These are phyloP conservation scores for Xerocomellus amylosporus DNA, from an alignment of 768 basidiomycete genomes.

Conservation along the genomic window DNA sequence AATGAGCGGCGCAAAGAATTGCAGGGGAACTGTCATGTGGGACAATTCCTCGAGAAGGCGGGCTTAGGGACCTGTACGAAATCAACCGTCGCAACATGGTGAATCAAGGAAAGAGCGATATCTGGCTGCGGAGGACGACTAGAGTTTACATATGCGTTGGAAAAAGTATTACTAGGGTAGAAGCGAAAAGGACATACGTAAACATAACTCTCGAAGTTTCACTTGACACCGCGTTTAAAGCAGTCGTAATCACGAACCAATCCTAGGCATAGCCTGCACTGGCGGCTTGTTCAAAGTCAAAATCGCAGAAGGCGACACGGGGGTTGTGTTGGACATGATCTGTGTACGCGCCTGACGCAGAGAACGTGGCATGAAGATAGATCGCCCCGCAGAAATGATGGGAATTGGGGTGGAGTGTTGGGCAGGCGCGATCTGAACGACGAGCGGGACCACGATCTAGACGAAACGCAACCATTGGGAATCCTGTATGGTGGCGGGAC, in stretches of 20 bases:
- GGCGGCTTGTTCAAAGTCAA: conserved; percentile 86
- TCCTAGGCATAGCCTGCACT: conserved; percentile 72
- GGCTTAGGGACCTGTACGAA: too few species aligned
- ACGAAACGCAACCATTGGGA: conserved; percentile 57
- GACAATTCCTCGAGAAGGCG: too few species aligned
- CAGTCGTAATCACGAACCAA: conserved; percentile 98
- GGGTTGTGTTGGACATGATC: conserved; percentile 63
- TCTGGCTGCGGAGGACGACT: too few species aligned
- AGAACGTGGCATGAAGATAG: conserved; percentile 72
- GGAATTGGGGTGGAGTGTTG: conserved; percentile 37
- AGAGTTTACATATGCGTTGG: too few species aligned
- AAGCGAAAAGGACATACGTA: neutral
- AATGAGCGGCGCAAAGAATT: conserved; percentile 54
- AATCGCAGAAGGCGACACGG: conserved; percentile 83
- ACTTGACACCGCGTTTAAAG: conserved; percentile 77
- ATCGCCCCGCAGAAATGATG: conserved; percentile 65
- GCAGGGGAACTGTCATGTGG: conserved; percentile 52
- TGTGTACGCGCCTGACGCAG: conserved; percentile 29
- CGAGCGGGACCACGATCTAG: conserved; percentile 60
- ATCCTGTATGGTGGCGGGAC: conserved; percentile 56
- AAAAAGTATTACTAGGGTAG: too few species aligned
- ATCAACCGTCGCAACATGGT: too few species aligned
- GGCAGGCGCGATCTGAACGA: conserved; percentile 63
- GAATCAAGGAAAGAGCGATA: too few species aligned
- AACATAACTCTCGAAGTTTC: conserved; percentile 72